Conservation (phyloP, 306 rosid genomes). For the Hippophae tibetana region DNA sequence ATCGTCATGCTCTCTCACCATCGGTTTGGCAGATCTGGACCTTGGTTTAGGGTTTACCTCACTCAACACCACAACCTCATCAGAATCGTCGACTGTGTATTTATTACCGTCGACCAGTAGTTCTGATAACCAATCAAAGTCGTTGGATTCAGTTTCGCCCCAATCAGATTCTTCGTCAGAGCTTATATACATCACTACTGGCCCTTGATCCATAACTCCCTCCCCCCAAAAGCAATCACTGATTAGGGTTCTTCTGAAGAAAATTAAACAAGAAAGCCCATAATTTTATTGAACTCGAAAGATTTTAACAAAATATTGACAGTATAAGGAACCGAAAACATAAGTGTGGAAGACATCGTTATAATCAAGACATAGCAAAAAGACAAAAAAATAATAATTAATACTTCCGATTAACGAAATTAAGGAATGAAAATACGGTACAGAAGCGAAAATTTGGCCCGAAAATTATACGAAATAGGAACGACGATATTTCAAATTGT, state of each 20-base stretch:
- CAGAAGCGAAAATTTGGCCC: no score
- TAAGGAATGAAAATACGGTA: no score
- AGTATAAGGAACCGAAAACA: not conserved
- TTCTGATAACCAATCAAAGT: slow-evolving; percentile 39
- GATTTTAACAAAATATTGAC: no score
- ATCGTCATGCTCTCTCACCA: slow-evolving; percentile 29
- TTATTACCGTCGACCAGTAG: slow-evolving; percentile 26
- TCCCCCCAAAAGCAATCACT: not conserved
- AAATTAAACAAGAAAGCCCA: not conserved
- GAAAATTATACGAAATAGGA: no score
- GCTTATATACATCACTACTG: slow-evolving; percentile 50
- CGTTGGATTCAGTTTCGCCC: slow-evolving; percentile 1
- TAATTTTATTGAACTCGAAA: not conserved
- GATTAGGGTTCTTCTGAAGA: slow-evolving; percentile 15
- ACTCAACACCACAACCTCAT: slow-evolving; percentile 37
- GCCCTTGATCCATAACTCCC: slow-evolving; percentile 21
- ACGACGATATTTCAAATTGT: no score
- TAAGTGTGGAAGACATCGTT: not conserved
- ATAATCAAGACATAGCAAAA: no score
- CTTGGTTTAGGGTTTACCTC: slow-evolving; percentile 31
- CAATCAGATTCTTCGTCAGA: slow-evolving; percentile 56
- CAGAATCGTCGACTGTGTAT: slow-evolving; percentile 29
- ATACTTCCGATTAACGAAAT: no score
- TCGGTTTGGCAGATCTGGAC: slow-evolving; percentile 28
- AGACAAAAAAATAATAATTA: no score